Conservation (phyloP, 306 rosid genomes). For the Boehmeria nivea region DNA sequence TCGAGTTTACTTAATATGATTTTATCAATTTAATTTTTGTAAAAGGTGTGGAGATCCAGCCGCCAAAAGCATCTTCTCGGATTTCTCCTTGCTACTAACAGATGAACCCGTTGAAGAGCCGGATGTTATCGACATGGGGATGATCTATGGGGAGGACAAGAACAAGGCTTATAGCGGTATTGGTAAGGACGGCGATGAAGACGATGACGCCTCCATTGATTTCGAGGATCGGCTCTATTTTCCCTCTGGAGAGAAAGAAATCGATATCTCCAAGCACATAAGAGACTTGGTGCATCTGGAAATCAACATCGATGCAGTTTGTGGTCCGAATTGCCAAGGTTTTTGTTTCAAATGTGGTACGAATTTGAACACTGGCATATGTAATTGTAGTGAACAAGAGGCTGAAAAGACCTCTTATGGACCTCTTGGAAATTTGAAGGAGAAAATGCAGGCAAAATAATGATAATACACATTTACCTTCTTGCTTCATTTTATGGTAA, state of each 20-base stretch:
- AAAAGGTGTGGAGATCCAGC: constrained; percentile 74
- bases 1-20: no score
- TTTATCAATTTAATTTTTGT: constrained; percentile 4
- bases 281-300: constrained; percentile 85
- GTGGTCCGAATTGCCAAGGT: constrained; percentile 71
- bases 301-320: constrained; percentile 57
- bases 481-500: no score
- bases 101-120: constrained; percentile 70
- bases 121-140: constrained; percentile 54
- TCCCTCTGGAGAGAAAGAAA: constrained; percentile 54
- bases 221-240: constrained; percentile 69
- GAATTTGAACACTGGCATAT: constrained; percentile 57
- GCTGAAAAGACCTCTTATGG: constrained; percentile 37
- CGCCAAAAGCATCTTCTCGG: constrained; percentile 64
- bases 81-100: constrained; percentile 61
- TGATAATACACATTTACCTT: not conserved
- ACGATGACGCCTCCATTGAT: constrained; percentile 47
- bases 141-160: constrained; percentile 45
- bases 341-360: constrained; percentile 72
- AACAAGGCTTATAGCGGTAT: constrained; percentile 15
- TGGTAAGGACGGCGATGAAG: constrained; percentile 32
- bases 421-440: constrained; percentile 63
- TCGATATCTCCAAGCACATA: constrained; percentile 85
- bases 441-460: constrained; percentile 44
- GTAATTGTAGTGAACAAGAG: constrained; percentile 53